Conservation (phyloP, 2,329 filamentous ascomycete genomes). For the Paracoccidioides lutzii region DNA sequence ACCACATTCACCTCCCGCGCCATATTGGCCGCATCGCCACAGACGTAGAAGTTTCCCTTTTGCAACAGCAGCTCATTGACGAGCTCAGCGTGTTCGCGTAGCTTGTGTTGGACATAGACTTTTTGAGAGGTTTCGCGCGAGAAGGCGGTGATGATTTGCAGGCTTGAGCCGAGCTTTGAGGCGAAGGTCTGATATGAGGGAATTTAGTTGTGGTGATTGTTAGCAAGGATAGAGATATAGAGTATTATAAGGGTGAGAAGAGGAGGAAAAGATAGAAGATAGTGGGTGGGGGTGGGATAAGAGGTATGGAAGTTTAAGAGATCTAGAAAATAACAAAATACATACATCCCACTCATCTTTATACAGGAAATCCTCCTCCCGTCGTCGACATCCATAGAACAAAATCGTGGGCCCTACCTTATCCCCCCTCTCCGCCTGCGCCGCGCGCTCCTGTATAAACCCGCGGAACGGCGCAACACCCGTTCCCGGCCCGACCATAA, state of each 20-base stretch:
- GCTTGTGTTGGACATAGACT: constrained; percentile 89
- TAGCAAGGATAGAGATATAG: background rate
- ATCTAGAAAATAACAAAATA: constrained; percentile 8
- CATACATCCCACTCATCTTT: constrained; percentile 82
- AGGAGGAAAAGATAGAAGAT: background rate
- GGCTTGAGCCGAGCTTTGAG: constrained; percentile 70
- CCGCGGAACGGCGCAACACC: constrained; percentile 89
- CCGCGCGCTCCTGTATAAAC: constrained; percentile 87
- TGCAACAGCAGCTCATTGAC: constrained; percentile 76
- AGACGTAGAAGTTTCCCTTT: constrained; percentile 92
- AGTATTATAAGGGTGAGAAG: constrained; percentile 1
- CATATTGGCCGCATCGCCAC: constrained; percentile 96
- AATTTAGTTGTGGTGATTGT: background rate
- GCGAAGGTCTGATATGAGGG: constrained; percentile 56
- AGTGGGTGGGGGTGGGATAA: background rate
- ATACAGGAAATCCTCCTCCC: constrained; percentile 85
- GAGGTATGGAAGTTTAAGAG: background rate
- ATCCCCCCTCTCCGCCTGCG: constrained; percentile 65
- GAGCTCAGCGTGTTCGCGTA: constrained; percentile 70
- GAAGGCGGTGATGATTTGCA: constrained; percentile 85
- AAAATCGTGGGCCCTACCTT: constrained; percentile 76
- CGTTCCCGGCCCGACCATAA: constrained; percentile 92
- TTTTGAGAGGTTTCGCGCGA: constrained; percentile 80
- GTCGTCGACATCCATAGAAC: constrained; percentile 89
- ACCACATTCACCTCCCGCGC: constrained; percentile 81